Evolutionary conservation across 768 basidiomycete genomes (phyloP), one percentile per base, ranked within the genome.

Genomic region (Boletus barrowsii): DNA sequence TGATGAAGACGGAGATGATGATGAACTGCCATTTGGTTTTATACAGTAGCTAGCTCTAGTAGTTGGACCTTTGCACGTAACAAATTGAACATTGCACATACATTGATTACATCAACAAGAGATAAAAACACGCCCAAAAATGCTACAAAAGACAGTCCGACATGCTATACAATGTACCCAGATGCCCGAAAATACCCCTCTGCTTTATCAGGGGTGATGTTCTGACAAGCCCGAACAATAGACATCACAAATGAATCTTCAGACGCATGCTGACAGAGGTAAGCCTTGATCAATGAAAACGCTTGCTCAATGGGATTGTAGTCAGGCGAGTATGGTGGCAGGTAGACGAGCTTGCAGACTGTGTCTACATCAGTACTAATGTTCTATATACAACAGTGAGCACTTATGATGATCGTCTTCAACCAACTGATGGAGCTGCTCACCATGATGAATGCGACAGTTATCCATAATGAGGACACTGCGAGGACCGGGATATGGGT

Each of bases 391-490:
- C 6, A 9, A 44, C 7, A 3, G 30, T 10, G 11, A 6, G 29
- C n/a, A 56, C 60, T 65, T 42, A 68, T 55, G n/a, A 59, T 62
- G 43, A 37, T 59, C 3, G 43, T 59, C 56, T 42, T 60, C 61
- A 15, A 62, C 40, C 5, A 69, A 36, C 22, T 55, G 26, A 8
- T 24, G 42, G 5, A 72, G 42, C 18, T 58, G 56, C 5, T 64
- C 47, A 14, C 55, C 48, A 55, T 68, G 64, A 36, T 68, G 63
- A 47, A 67, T 70, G 10, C 44, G 32, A 20, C 59, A 63, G 37
- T 65, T 70, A 26, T 70, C 62, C 22, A 65, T 58, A 2, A 69
- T 26, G 5, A 68, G 50, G 5, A 70, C 47, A 46, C 56, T 57
- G 13, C 33, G n/a, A 9, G 43, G 37, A 4, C 47, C 37, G 14